Conservation (phyloP, 139 green algal species). For the Penium margaritaceum region DNA sequence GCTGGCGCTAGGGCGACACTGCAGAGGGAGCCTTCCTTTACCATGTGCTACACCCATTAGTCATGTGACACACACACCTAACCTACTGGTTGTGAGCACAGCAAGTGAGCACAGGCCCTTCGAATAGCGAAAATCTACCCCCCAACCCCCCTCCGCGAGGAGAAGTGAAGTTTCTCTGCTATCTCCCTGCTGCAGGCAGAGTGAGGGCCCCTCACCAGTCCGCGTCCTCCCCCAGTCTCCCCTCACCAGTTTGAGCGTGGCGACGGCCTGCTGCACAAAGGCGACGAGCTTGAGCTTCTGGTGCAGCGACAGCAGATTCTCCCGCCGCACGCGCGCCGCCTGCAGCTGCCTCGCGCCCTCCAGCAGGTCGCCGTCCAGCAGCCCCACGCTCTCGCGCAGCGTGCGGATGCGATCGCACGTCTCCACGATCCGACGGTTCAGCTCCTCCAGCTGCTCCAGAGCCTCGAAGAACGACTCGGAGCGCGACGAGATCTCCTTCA, state of each 20-base stretch:
- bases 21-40: too few species aligned
- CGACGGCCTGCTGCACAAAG: constrained; percentile 52
- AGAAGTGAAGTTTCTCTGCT: too few species aligned
- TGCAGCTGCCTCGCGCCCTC: constrained; percentile 51
- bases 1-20: too few species aligned
- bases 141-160: too few species aligned
- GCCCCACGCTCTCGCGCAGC: constrained; percentile 47
- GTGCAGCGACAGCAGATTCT: constrained; percentile 64
- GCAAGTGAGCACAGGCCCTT: too few species aligned
- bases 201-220: too few species aligned
- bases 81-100: too few species aligned
- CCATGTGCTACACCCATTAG: too few species aligned
- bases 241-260: constrained; percentile 61
- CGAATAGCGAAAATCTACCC: too few species aligned
- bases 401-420: constrained; percentile 53
- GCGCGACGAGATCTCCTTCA: constrained; percentile 45
- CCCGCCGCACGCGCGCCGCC: constrained; percentile 54
- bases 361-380: constrained; percentile 61
- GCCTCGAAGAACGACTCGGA: constrained; percentile 53
- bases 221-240: too few species aligned
- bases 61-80: too few species aligned
- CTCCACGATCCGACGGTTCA: constrained; percentile 52
- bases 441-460: constrained; percentile 62
- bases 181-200: too few species aligned
- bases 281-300: constrained; percentile 55